Evolutionary conservation across 2,329 filamentous ascomycete species (phyloP), one percentile per base, ranked within the genome.

Genomic region (Pseudocercospora cruenta): DNA sequence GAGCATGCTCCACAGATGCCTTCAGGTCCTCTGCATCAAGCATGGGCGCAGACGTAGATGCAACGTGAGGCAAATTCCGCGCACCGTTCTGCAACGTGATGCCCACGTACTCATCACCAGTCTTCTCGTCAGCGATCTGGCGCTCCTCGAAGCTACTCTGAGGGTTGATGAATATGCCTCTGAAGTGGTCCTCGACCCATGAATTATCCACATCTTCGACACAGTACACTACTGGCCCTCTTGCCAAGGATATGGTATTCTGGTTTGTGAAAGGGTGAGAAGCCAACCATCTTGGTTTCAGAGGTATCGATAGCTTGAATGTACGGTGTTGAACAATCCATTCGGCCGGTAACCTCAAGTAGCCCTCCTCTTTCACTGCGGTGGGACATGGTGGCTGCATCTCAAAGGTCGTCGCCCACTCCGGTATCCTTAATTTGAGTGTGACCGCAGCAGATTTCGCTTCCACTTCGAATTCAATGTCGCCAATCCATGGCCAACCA

Each of bases 161-260:
- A 22, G 26, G 54, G 51, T 68, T 61, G 43, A 72, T 14, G 19
- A 54, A 22, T 4, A 64, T 22, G 12, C 63, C 59, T 70, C 82
- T 85, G 78, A 87, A 87, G 73, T 88, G 85, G 69, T 87, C 81
- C 1, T 78, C 70, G 59, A 85, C 86, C 84, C 84, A 87, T 0
- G 76, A 39, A 64, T 88, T 87, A 70, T 89, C 86, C 6, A 80
- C 71, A 63, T 89, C 87, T 71, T 90, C 87, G 3, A 85, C 81
- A 65, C 86, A 89, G 74, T 89, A 89, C 4, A 89, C 78, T 5
- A 89, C 72, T 0, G 87, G 87, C 0, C 87, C 87, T 3, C 86
- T 81, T 1, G 82, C 85, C 6, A 89, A 74, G 1, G 83, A 80
- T 43, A 87, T 69, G 1, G 83, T 85, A n/a, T 82, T 76, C 70